Base-by-base conservation (phyloP, 2,329 filamentous ascomycete species). In the Talaromyces sp. region DNA sequence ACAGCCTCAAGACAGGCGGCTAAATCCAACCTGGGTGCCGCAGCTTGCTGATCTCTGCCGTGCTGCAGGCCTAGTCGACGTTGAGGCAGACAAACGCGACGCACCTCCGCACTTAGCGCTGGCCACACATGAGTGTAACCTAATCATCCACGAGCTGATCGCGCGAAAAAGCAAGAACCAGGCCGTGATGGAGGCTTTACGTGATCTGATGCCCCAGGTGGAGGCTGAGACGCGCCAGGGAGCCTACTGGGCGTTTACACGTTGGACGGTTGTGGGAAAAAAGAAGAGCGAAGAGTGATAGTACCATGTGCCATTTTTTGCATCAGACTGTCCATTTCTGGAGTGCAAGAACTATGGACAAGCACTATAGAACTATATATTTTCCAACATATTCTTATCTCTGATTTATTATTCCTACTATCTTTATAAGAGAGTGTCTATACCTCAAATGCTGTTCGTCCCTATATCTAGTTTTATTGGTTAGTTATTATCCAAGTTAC, bases 201-300 rank as follows among this genome's bases (percentile, higher is more conserved):
- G 17, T 5, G 51, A 33, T 0, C 51, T 53, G 13, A 53, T 53
- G 51, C 51, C 51, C 10, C 51, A 33, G 22, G 51, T 41, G 2
- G 9, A 17, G 22, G 36, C 21, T 8, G 51, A 53, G 51, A 53
- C 36, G 15, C 36, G 51, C 36, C 36, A 33, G 51, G 51, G 36
- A 1, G 51, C 51, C 36, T 53, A 3, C 22, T 41, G 51, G 51
- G 36, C 51, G 6, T 53, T 53, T 41, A 53, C 51, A 31, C 51
- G 51, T 41, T 41, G 51, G 51, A 53, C 35, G 8, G 36, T 53
- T 53, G 51, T 53, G 13, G 51, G 22, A 6, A 1, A 15, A 6
- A 53, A 53, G 9, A 53, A 53, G 10, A 40, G 33, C 1, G 11
- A 36, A 15, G n/a, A n/a, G n/a, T n/a, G n/a, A n/a, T n/a, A n/a